Conservation (phyloP, 176 grass and related monocot species). For the Oryza nivara region DNA sequence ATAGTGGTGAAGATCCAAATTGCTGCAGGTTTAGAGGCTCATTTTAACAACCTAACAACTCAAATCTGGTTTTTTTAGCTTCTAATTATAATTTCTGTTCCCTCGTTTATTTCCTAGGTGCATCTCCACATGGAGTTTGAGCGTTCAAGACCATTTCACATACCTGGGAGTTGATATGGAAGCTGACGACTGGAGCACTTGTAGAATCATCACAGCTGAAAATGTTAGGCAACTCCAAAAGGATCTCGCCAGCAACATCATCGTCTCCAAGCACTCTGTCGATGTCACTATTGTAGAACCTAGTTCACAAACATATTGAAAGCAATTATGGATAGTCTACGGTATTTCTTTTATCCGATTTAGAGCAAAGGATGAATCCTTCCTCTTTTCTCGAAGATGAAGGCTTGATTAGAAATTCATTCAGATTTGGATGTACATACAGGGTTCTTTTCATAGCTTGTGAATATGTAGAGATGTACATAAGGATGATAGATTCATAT, state of each 20-base stretch:
- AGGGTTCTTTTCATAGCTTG: constrained; percentile 25
- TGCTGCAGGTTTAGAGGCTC: constrained; percentile 57
- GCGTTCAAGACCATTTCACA: constrained; percentile 75
- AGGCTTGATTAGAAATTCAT: constrained; percentile 20
- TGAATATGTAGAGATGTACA: constrained; percentile 32
- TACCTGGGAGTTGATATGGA: constrained; percentile 76
- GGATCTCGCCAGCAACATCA: constrained; percentile 60
- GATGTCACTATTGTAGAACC: constrained; percentile 44
- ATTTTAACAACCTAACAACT: not conserved
- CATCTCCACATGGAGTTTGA: constrained; percentile 54
- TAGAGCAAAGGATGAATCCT: not conserved
- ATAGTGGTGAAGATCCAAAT: constrained; percentile 62
- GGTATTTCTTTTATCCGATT: not conserved
- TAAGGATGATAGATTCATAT: constrained; percentile 12
- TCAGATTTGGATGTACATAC: constrained; percentile 21
- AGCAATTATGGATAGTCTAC: constrained; percentile 30
- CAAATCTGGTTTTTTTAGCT: not conserved
- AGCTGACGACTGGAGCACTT: constrained; percentile 84
- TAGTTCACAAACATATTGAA: constrained; percentile 42
- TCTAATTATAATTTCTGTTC: not conserved
- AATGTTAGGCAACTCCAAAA: constrained; percentile 36
- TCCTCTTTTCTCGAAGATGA: constrained; percentile 13
- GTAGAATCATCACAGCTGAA: constrained; percentile 65
- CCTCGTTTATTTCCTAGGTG: not conserved
- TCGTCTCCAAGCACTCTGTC: constrained; percentile 36